Evolutionary conservation across 495 filamentous ascomycete genomes (phyloP), one percentile per base, ranked within the genome.

Genomic region (Aspergillus cavernicola): DNA sequence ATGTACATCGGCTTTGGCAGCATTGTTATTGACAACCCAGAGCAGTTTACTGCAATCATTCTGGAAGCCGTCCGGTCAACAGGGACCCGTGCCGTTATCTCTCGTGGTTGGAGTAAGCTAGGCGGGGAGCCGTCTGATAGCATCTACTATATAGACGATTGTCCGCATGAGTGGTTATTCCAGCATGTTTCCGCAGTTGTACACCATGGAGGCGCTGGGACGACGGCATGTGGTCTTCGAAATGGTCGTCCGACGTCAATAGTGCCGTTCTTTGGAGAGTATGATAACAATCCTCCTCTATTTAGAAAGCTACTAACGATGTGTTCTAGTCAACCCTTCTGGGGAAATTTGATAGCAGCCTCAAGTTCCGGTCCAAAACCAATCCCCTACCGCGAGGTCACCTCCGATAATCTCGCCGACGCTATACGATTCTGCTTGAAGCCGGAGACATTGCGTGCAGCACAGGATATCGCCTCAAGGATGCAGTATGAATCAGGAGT

Each of bases 401-500:
- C 73, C 3, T 75, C 73, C 1, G 79, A 88, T 29, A 80, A 75
- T 22, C 71, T 89, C 2, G 84, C 81, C 12, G 80, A 85, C 9
- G 89, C 84, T 0, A 91, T 93, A 56, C 76, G 71, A 57, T 80
- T 81, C 58, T 85, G 84, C 49, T 63, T 92, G 0, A 76, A 71
- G 0, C 76, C 80, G 0, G 76, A 86, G 52, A 81, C 85, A 1
- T 61, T 68, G 36, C 52, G 69, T 24, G 81, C 79, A 2, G 86
- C 83, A 5, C 62, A 77, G 42, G 69, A 80, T 35, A 80, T 92
- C 24, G 80, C 86, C 11, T 60, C 73, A 28, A 67, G 70, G 52
- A 90, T 92, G 57, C 79, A 74, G 31, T 61, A 66, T 7, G 89
- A 95, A 60, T 78, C 88, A 53, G 90, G 90, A 0, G 89, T 87